phyloP scores from a whole-genome alignment of 1,284 basidiomycete genomes.

The Fomitopsis palustris region DNA sequence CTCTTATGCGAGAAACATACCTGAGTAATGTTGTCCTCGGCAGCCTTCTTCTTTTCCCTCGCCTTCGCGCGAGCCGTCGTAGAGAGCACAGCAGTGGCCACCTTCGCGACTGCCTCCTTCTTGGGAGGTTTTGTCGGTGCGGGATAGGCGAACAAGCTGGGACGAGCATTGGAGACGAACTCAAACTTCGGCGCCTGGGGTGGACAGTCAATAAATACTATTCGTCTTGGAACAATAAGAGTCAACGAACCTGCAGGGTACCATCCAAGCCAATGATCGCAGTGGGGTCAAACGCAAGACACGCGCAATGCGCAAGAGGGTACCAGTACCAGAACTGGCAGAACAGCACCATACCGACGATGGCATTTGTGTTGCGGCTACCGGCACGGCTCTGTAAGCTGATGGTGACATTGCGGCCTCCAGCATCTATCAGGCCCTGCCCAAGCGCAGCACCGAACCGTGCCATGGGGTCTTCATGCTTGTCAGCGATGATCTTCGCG shows the following conservation, averaged over 20 bases:
- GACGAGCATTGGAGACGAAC: constrained; percentile 82
- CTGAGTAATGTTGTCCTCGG: constrained; percentile 72
- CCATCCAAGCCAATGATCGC: constrained; percentile 88
- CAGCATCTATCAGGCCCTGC: constrained; percentile 95
- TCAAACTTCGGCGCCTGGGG: constrained; percentile 85
- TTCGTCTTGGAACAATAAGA: background rate
- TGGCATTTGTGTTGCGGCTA: constrained; percentile 85
- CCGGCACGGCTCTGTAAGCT: constrained; percentile 89
- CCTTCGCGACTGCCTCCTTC: constrained; percentile 87
- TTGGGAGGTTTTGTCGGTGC: constrained; percentile 80
- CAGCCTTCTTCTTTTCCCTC: constrained; percentile 86
- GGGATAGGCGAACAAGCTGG: constrained; percentile 90
- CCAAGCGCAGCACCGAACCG: constrained; percentile 93
- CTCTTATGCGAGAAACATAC: constrained; percentile 41
- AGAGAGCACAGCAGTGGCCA: constrained; percentile 89
- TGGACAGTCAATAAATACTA: background rate
- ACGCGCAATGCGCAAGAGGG: constrained; percentile 91
- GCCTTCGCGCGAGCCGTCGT: constrained; percentile 94
- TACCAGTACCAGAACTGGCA: constrained; percentile 99
- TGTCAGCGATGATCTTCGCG: constrained; percentile 86
- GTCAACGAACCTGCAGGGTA: constrained; percentile 68
- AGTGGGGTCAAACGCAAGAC: constrained; percentile 90
- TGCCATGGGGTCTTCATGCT: constrained; percentile 97
- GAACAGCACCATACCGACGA: constrained; percentile 95
- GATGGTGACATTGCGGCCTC: constrained; percentile 93